phyloP scores from a whole-genome alignment of 2,329 filamentous ascomycete genomes.

The Colletotrichum sp. region DNA sequence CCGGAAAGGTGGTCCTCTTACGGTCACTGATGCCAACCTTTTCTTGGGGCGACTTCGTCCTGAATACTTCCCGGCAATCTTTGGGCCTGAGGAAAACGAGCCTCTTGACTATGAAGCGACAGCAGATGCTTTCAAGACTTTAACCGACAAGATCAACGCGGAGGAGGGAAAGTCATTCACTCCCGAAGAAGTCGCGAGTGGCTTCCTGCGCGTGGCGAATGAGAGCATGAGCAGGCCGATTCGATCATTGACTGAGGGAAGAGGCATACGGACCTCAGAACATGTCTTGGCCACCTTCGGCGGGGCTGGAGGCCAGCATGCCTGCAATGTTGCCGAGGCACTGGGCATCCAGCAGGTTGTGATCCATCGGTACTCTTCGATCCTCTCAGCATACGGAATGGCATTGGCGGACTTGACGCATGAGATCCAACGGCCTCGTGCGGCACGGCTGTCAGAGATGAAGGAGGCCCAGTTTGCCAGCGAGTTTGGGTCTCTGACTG shows the following conservation, averaged over 20 bases:
- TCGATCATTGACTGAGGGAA: slow-evolving; percentile 73
- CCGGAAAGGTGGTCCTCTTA: slow-evolving; percentile 71
- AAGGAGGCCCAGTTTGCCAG: slow-evolving; percentile 12
- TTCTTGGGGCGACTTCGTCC: slow-evolving; percentile 64
- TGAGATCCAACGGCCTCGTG: slow-evolving; percentile 32
- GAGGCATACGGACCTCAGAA: slow-evolving; percentile 32
- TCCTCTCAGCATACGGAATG: slow-evolving; percentile 50
- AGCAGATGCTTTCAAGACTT: slow-evolving; percentile 40
- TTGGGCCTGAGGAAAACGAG: slow-evolving; percentile 70
- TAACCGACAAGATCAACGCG: slow-evolving; percentile 45
- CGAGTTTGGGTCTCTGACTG: slow-evolving; percentile 22
- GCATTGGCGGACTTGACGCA: slow-evolving; percentile 42
- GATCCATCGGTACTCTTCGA: slow-evolving; percentile 44
- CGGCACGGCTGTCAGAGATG: slow-evolving; percentile 26
- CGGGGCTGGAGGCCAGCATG: slow-evolving; percentile 73
- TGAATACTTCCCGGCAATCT: slow-evolving; percentile 74
- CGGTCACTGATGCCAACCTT: slow-evolving; percentile 76
- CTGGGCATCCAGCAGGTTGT: slow-evolving; percentile 45
- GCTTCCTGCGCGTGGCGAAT: slow-evolving; percentile 77
- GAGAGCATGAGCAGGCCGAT: slow-evolving; percentile 80
- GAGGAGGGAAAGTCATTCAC: slow-evolving; percentile 35
- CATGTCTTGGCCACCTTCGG: slow-evolving; percentile 55
- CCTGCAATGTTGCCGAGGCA: slow-evolving; percentile 42
- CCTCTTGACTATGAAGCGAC: slow-evolving; percentile 46
- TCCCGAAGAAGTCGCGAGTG: slow-evolving; percentile 58